Evolutionary conservation across 2,329 filamentous ascomycete species (phyloP), one percentile per base, ranked within the genome.

Genomic region (Colletotrichum australisinense): DNA sequence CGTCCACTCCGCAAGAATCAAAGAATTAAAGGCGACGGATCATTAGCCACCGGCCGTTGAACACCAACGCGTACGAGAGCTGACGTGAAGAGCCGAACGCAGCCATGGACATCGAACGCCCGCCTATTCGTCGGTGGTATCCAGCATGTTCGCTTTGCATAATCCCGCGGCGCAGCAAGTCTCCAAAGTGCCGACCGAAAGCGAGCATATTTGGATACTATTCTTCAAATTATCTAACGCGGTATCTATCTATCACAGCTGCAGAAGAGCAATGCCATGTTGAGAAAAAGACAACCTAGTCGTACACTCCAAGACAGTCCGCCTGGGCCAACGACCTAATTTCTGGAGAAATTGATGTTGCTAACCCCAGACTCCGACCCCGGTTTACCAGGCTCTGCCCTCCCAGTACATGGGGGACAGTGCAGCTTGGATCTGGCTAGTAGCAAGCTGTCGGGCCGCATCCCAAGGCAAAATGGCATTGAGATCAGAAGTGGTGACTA

Each of bases 131-230:
- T 46, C 59, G 22, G 30, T 22, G 3, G 26, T 2, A 38, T n/a
- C 32, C 32, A 30, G 4, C 69, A 63, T 28, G 62, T 70, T 5
- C 49, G 42, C 12, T n/a, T 26, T 59, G 58, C 59, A 65, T 69
- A 55, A 68, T 68, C 30, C 8, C 30, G 42, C 32, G 68, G 24
- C 63, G 46, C 68, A 53, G 55, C n/a, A 49, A 30, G 58, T 30
- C 65, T 60, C 35, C 19, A 28, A n/a, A 6, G 30, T 24, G 60
- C 68, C 58, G 59, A 59, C 42, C 53, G 42, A 26, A 69, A 59
- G 42, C 30, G 52, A 59, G 59, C 59, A 32, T 59, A 22, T 28
- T 28, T 28, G 26, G 26, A 28, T 35, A 5, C 24, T 11, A 38
- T 42, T 16, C 16, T 19, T 14, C 53, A 26, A 5, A 7, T 24